Evolutionary conservation across 2,329 filamentous ascomycete genomes (phyloP), one percentile per base, ranked within the genome.

Genomic region (Trichoderma hamatum): DNA sequence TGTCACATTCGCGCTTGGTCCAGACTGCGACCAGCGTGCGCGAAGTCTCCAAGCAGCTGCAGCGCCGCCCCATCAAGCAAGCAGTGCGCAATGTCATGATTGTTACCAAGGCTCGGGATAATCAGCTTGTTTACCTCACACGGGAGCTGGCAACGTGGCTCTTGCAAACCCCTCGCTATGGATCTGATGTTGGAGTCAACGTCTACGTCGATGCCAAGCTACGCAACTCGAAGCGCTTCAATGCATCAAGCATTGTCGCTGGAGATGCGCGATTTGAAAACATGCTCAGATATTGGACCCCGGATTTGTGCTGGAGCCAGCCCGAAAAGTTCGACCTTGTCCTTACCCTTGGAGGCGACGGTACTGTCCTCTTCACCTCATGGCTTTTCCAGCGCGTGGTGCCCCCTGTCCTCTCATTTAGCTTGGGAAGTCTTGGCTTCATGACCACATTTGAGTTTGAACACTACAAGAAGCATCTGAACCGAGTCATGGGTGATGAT

Each of bases 191-290:
- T n/a, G 96, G 96, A 16, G 92, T 99, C 66, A 97, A 95, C 75
- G 96, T 99, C 72, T 98, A 97, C 77, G 96, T 99, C n/a, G 96
- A 99, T 80, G 92, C 94, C 72, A 98, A 99, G 82, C 85, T 99
- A 71, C 90, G 90, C 75, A 89, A 89, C 75, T 97, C 94, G 5
- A 94, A 93, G 79, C 92, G 96, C 63, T 99, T 99, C 78, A 89
- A 94, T 75, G 89, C 92, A 2, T 81, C 88, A 4, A 88, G 89
- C 34, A 85, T 99, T 67, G 74, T 95, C 7, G 88, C 88, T 54
- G 88, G 92, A 75, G 89, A 98, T 74, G 84, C 89, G 13, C 89
- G 91, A 28, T 97, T 94, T 78, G 84, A 90, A 72, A 84, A 89
- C 63, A 97, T 97, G 90, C 88, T 99, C 71, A 90, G 90, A 75